Base-by-base conservation (phyloP, 1,139 yeast species). In the Debaryomyces fabryi region DNA sequence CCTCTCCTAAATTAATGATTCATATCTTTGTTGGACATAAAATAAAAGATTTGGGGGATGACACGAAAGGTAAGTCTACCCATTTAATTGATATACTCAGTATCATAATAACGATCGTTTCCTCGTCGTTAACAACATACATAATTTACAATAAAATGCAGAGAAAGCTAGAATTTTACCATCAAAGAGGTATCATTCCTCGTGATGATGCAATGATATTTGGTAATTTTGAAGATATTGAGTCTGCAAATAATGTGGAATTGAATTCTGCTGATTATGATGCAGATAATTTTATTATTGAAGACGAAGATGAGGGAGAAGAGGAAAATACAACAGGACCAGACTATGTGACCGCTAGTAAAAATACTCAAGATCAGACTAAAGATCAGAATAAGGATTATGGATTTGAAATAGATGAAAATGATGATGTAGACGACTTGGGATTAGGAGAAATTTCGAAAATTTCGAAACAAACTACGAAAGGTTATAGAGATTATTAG, bases 1-100 rank as follows among this genome's bases (percentile, higher is more conserved):
- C 96, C 1, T 81, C 96, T 0, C 98, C 98, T 3, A 92, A 93
- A 63, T 71, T 88, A 52, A 64, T 89, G 33, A 74, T 90, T 49
- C 92, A 88, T 60, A 70, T 89, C 6, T 92, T 90, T 62, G 81
- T 91, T 42, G 99, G 98, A 3, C 79, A 83, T 46, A 82, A 91
- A 52, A 64, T 93, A 39, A 88, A 85, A 50, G 81, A 80, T 46
- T 70, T 93, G 48, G 95, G 96, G 1, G 81, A 81, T 48, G 69
- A 61, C 4, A 72, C 80, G 4, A 77, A 79, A 47, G 79, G 84
- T 36, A 57, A 74, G 2, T 63, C 77, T 2, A 71, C 86, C 4
- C 81, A 80, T 58, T 45, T 86, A 23, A 72, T 88, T 10, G 95
- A 91, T 62, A 50, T 86, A 1, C 37, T 84, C 2, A 82, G 95